Evolutionary conservation across 495 filamentous ascomycete genomes (phyloP).

Genomic region (Wilcoxina mikolae): DNA sequence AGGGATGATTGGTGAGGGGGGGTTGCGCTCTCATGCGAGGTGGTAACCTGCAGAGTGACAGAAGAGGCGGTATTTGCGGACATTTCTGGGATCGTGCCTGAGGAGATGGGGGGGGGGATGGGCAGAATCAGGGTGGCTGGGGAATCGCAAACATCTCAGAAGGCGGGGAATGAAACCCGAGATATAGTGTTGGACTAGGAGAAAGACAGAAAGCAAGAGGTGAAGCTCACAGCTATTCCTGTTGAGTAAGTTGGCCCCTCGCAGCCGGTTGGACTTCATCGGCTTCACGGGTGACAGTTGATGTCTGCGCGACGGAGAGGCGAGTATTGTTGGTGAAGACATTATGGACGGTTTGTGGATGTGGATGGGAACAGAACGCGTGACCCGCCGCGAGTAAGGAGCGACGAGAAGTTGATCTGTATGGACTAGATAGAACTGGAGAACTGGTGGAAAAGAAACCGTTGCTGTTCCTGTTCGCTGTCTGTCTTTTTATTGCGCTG

Average conservation of each 20-base stretch:
- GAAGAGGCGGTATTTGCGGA: conserved; percentile 4
- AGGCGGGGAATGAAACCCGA: background rate
- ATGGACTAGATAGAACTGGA: too few relatives aligned
- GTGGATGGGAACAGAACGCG: too few relatives aligned
- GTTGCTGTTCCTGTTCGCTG: too few relatives aligned
- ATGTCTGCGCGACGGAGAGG: background rate
- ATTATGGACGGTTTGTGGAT: background rate
- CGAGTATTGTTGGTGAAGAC: background rate
- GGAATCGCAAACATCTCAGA: too few relatives aligned
- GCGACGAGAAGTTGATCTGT: too few relatives aligned
- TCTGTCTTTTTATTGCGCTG: too few relatives aligned
- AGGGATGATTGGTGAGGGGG: background rate
- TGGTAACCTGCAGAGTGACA: background rate
- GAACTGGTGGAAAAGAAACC: too few relatives aligned
- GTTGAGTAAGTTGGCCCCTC: background rate
- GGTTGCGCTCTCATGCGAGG: too few relatives aligned
- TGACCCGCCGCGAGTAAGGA: background rate
- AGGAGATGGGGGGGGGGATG: background rate
- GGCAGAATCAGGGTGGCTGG: background rate
- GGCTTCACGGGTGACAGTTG: conserved; percentile 5
- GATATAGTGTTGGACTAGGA: background rate
- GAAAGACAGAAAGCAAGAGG: background rate
- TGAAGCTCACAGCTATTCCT: background rate
- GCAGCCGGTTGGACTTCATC: conserved; percentile 1
- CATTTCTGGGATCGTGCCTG: background rate